Evolutionary conservation across 441 rosid species (phyloP), one percentile per base, ranked within the genome.

Genomic region (Aquilaria agallochum): DNA sequence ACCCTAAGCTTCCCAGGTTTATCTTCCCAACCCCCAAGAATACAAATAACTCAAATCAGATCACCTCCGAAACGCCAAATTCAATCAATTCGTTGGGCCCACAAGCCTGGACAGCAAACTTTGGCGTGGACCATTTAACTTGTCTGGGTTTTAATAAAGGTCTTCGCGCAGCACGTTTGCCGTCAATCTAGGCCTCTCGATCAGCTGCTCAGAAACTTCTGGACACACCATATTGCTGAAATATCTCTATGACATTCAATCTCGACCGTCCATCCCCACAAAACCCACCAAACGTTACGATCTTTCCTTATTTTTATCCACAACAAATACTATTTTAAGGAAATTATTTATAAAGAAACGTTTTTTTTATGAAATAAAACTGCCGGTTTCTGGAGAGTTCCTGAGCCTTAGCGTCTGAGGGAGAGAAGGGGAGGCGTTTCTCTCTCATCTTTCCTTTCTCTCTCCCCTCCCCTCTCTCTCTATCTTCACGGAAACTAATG

Each of bases 321-420:
- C 5, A 2, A 42, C 10, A 47, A 20, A 1, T 5, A 47, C 12
- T 42, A 5, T 31, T 2, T 20, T 20, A 20, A 20, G 27, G 27
- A 58, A 56, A 33, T 40, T 60, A 20, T 58, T 6, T 5, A 58
- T 33, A 46, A 45, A 45, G 3, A 31, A 44, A 50, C 27, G 0
- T 34, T 11, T 2, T 27, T 42, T 55, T 60, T 62, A 54, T 40
- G 50, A 65, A 75, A 73, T 73, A 62, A 64, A 69, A 46, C 47
- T 50, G 9, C 78, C 59, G 58, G 77, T 50, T 79, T 82, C 87
- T 73, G 65, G 87, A 82, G 82, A 51, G 57, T 82, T 84, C 85
- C 60, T 65, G 49, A 63, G 60, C 59, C 67, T 63, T 58, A 54
- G 60, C 62, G 30, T 58, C 55, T 57, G 13, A 59, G 36, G 8